Base-by-base conservation (phyloP, 768 basidiomycete species). In the Calocybe gangraenosa region DNA sequence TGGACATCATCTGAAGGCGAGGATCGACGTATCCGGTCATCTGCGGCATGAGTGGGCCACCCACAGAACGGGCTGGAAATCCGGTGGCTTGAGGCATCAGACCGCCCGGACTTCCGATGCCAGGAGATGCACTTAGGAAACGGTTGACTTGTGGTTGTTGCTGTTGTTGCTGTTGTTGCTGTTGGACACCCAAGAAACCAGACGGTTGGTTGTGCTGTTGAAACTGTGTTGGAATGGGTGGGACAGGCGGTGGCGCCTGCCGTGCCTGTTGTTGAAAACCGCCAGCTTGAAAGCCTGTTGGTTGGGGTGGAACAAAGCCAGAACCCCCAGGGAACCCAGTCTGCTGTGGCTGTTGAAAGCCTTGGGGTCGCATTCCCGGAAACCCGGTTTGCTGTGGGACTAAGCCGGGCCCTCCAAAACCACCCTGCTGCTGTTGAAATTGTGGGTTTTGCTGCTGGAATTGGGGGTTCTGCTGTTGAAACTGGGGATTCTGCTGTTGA, bases 1-100 rank as follows among this genome's bases (percentile, higher is more conserved):
- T 87, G n/a, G 82, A 82, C 87, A 96, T 91, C 79, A 93, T 83
- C 61, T 81, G 79, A 40, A 94, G 68, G 15, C 91, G 70, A 1
- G 92, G 92, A 65, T 95, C 87, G 43, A 87, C 68, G 55, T 77
- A 89, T 17, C 91, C 91, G 5, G 91, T 92, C 43, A 74, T 65
- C 57, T 92, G 91, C 13, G 87, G 76, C 1, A 84, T 69, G 40
- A 92, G 74, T 6, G 75, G 73, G 23, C 56, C 64, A 40, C 44
- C 49, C 7, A 58, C 48, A 35, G 68, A 56, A 40, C 59, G 65
- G 20, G 25, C 74, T 11, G 65, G 68, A 54, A 79, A 87, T 1
- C 87, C 83, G 3, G 81, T 82, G 11, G 66, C 67, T 57, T 84
- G 84, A 18, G 80, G 62, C 6, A 64, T 47, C 40, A 82, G 64